These are phyloP conservation scores for Penicillium silybi DNA, from an alignment of 495 filamentous ascomycete genomes.

Conservation along the genomic window DNA sequence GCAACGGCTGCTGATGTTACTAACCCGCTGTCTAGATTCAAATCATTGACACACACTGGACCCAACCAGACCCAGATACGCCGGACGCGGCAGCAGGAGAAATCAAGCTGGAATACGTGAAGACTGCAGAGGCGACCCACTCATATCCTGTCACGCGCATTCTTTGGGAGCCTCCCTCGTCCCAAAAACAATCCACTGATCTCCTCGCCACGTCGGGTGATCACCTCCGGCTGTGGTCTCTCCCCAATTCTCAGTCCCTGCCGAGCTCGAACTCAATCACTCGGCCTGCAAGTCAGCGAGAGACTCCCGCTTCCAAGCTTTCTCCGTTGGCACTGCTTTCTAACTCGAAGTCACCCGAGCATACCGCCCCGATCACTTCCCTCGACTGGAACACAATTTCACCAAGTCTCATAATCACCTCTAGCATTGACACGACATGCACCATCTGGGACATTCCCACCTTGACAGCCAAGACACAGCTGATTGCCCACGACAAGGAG, in stretches of 20 bases:
- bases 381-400: conserved; percentile 97
- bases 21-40: conserved; percentile 65
- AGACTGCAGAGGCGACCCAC: conserved; percentile 95
- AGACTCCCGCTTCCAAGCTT: conserved; percentile 73
- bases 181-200: conserved; percentile 94
- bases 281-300: conserved; percentile 57
- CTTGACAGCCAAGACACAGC: conserved; percentile 93
- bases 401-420: conserved; percentile 95
- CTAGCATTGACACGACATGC: conserved; percentile 97
- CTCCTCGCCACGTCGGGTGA: conserved; percentile 95
- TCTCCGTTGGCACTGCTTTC: conserved; percentile 91
- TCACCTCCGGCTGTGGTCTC: conserved; percentile 91
- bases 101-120: conserved; percentile 82
- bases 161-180: conserved; percentile 96
- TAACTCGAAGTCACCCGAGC: conserved; percentile 97
- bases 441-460: conserved; percentile 99
- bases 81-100: conserved; percentile 62
- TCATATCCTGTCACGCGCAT: conserved; percentile 96
- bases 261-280: conserved; percentile 69
- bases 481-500: conserved; percentile 98
- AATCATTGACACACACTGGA: conserved; percentile 85
- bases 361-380: conserved; percentile 92
- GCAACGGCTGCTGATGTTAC: background rate
- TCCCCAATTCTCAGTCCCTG: conserved; percentile 55
- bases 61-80: conserved; percentile 62